Percentiles rank a stretch among this genome's conserved stretches.
Conservation (phyloP, 1,139 yeast species). For the Ogataea hybrid region DNA sequence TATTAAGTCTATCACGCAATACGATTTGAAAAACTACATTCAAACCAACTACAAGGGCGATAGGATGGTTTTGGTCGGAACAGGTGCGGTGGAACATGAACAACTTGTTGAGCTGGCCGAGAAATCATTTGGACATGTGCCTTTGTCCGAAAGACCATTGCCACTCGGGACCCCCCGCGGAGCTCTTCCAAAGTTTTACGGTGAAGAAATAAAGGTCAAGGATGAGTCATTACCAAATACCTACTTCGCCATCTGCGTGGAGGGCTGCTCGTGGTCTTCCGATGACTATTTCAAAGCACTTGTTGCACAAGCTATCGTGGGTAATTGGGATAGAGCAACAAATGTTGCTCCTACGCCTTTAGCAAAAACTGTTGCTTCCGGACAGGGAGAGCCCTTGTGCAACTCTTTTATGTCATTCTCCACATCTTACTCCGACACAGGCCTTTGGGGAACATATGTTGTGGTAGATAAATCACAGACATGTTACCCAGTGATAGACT, state of each 20-base stretch:
- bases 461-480: conserved; percentile 75
- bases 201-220: conserved; percentile 82
- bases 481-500: conserved; percentile 65
- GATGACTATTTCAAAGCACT: conserved; percentile 94
- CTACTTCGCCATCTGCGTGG: conserved; percentile 92
- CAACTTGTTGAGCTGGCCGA: conserved; percentile 75
- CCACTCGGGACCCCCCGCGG: conserved; percentile 76
- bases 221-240: conserved; percentile 86
- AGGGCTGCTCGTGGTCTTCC: conserved; percentile 97
- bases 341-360: conserved; percentile 81
- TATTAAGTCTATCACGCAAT: conserved; percentile 73
- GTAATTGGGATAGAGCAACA: conserved; percentile 94
- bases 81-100: conserved; percentile 90
- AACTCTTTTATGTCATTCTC: conserved; percentile 96
- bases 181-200: conserved; percentile 76
- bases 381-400: conserved; percentile 60
- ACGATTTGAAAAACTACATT: conserved; percentile 78
- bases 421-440: conserved; percentile 96
- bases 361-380: conserved; percentile 70
- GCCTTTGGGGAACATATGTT: conserved; percentile 94
- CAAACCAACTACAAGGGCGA: conserved; percentile 90
- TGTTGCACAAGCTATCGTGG: conserved; percentile 94
- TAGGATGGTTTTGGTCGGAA: conserved; percentile 95
- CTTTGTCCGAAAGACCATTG: conserved; percentile 59
- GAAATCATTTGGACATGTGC: conserved; percentile 72